Conservation (phyloP, 192 early-diverging fungal genomes). For the Gaertneriomyces sp. region DNA sequence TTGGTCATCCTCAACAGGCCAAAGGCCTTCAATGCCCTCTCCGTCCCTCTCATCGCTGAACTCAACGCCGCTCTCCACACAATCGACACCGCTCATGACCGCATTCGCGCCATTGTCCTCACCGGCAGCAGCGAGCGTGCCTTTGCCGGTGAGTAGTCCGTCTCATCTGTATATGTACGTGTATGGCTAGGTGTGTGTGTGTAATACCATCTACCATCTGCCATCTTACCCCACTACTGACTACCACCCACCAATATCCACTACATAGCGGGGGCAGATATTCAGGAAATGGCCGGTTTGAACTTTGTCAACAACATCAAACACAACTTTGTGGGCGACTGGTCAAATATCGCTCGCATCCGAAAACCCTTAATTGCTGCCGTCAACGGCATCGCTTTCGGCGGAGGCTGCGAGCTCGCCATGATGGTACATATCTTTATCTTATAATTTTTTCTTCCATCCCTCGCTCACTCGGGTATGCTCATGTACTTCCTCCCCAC, state of each 20-base stretch:
- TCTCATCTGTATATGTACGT: no score
- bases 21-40: no score
- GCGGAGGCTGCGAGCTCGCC: constrained; percentile 98
- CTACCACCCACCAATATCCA: neutral
- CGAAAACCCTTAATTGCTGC: constrained; percentile 97
- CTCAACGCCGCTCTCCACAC: no score
- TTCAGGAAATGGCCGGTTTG: constrained; percentile 96
- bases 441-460: no score
- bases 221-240: no score
- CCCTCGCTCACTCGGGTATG: no score
- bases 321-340: constrained; percentile 88
- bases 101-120: constrained; percentile 43
- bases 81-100: no score
- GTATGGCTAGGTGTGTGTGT: constrained; percentile 1
- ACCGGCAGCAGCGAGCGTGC: constrained; percentile 88
- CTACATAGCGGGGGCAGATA: constrained; percentile 90
- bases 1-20: no score
- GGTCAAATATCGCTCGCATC: constrained; percentile 85
- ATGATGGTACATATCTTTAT: constrained; percentile 69
- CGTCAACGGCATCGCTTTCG: constrained; percentile 96
- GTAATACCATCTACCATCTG: neutral
- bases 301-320: constrained; percentile 86
- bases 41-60: no score
- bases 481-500: neutral
- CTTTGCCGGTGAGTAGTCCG: constrained; percentile 73